These are phyloP conservation scores for Tulasnella sp. DNA, from an alignment of 768 basidiomycete species.

Conservation along the genomic window DNA sequence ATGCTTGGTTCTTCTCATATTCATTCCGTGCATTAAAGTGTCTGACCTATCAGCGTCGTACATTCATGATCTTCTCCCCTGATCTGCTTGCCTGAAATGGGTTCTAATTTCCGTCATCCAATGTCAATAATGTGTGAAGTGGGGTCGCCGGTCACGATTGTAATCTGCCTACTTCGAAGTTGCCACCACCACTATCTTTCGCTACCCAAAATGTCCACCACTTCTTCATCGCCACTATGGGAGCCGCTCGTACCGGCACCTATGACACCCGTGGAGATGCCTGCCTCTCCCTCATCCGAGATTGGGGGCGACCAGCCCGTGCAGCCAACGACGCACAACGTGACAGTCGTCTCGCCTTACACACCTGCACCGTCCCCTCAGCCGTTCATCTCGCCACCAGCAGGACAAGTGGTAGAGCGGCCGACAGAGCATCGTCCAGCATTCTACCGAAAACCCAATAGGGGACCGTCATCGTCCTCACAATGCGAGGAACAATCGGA, in stretches of 20 bases:
- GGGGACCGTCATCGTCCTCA: background rate
- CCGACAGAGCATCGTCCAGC: background rate
- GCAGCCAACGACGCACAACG: background rate
- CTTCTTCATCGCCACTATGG: background rate
- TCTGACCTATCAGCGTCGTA: too few species aligned
- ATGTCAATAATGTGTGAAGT: too few species aligned
- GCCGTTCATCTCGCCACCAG: constrained; percentile 8
- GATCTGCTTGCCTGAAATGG: too few species aligned
- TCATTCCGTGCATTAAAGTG: too few species aligned
- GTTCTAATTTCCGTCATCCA: too few species aligned
- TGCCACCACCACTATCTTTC: too few species aligned
- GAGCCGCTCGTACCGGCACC: background rate
- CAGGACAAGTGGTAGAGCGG: background rate
- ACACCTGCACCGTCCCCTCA: constrained; percentile 15
- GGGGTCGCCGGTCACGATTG: too few species aligned
- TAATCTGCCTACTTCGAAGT: too few species aligned
- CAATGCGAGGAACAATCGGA: constrained; percentile 5
- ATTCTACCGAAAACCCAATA: background rate
- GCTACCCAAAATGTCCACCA: background rate
- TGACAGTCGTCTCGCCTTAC: constrained; percentile 10
- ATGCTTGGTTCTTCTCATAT: background rate
- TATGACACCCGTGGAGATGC: constrained; percentile 10
- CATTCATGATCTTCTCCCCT: too few species aligned
- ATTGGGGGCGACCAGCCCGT: background rate
- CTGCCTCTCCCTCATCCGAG: constrained; percentile 1